Evolutionary conservation across 2,329 filamentous ascomycete genomes (phyloP).

Genomic region (Kalmusia sp.): DNA sequence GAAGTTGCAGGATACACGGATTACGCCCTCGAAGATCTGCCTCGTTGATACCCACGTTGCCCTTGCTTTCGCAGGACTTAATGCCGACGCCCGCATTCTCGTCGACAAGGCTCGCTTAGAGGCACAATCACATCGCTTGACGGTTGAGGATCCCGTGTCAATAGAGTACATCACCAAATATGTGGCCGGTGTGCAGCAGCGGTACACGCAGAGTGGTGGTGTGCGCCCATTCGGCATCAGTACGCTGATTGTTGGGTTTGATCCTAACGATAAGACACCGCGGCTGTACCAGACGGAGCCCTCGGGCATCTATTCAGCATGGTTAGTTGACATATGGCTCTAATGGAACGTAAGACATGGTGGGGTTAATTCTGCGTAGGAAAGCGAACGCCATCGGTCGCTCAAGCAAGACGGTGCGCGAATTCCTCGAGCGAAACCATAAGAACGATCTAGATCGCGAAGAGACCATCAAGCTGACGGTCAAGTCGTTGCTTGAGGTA

Average conservation of each 20-base stretch:
- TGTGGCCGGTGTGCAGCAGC: conserved; percentile 95
- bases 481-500: conserved; percentile 97
- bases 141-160: conserved; percentile 94
- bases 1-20: conserved; percentile 99
- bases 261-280: conserved; percentile 87
- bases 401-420: conserved; percentile 97
- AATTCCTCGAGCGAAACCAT: conserved; percentile 98
- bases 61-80: conserved; percentile 95
- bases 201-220: conserved; percentile 98
- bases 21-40: conserved; percentile 98
- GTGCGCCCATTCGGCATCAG: conserved; percentile 98
- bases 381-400: conserved; percentile 99
- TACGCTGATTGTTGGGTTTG: conserved; percentile 97
- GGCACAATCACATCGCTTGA: conserved; percentile 95
- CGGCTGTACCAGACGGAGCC: conserved; percentile 98
- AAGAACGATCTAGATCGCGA: conserved; percentile 97
- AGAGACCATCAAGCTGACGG: conserved; percentile 93
- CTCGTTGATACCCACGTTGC: conserved; percentile 95
- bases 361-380: conserved; percentile 61
- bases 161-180: conserved; percentile 99
- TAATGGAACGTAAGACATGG: background rate
- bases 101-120: conserved; percentile 98
- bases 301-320: conserved; percentile 99
- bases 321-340: conserved; percentile 66
- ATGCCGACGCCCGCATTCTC: conserved; percentile 96